Percentiles rank a stretch among this genome's conserved stretches.
Conservation (phyloP, 257 asterid genomes). For the Solanum pimpinellifolium region DNA sequence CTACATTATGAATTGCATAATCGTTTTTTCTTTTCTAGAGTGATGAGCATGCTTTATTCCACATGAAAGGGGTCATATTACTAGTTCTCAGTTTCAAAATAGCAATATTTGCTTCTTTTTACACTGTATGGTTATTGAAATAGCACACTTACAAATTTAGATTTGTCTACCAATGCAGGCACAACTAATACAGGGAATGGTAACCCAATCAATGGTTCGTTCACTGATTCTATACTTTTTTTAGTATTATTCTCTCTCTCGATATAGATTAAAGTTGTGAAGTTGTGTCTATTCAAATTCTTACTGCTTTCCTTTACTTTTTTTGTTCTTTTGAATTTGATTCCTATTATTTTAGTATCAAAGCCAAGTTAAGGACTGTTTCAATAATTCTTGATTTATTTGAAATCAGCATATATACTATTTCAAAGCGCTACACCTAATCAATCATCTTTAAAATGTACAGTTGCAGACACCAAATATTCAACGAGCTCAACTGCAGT, state of each 20-base stretch:
- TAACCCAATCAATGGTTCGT: slow-evolving; percentile 81
- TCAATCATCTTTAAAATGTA: slow-evolving; percentile 17
- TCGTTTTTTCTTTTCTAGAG: background rate
- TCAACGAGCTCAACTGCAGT: slow-evolving; percentile 35
- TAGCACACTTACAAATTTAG: background rate
- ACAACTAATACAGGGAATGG: slow-evolving; percentile 71
- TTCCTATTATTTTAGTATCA: background rate
- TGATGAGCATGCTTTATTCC: background rate
- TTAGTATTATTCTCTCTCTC: background rate
- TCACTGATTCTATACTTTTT: background rate
- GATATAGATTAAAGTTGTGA: background rate
- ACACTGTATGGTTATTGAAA: background rate
- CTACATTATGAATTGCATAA: background rate
- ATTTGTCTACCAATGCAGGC: slow-evolving; percentile 41
- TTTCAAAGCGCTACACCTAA: slow-evolving; percentile 1
- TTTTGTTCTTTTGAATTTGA: background rate
- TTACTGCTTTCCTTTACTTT: background rate
- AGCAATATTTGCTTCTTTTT: background rate
- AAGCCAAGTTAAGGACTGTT: background rate
- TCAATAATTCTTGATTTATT: background rate
- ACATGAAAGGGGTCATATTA: background rate
- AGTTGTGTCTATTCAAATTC: background rate
- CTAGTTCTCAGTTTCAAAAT: background rate
- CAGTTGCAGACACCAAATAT: slow-evolving; percentile 80
- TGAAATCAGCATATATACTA: background rate